Conservation (phyloP, 257 asterid species). For the Hygrophila difformis region DNA sequence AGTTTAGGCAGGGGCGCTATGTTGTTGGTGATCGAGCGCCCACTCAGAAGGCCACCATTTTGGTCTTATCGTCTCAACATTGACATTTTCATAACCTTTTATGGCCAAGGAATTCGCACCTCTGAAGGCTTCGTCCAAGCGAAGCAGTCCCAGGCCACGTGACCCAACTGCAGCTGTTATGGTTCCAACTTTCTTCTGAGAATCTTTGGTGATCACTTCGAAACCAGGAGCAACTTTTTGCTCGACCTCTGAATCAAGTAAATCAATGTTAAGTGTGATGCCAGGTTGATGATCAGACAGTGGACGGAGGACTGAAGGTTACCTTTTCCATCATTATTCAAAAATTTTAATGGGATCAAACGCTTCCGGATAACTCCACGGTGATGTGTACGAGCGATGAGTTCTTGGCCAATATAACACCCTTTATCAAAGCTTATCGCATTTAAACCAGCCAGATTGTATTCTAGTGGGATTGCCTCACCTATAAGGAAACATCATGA, state of each 20-base stretch:
- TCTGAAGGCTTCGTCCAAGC: constrained; percentile 57
- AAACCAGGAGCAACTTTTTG: constrained; percentile 58
- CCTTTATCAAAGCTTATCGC: constrained; percentile 94
- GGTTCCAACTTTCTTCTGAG: constrained; percentile 54
- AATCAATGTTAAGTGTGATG: background rate
- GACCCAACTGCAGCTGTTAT: constrained; percentile 71
- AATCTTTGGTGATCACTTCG: constrained; percentile 38
- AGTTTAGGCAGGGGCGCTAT: constrained; percentile 32
- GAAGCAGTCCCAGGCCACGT: constrained; percentile 61
- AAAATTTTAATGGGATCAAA: constrained; percentile 59
- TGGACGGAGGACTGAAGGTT: constrained; percentile 9
- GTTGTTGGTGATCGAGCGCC: constrained; percentile 28
- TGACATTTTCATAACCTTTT: constrained; percentile 48
- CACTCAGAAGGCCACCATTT: constrained; percentile 96
- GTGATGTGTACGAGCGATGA: constrained; percentile 83
- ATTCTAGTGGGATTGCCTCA: constrained; percentile 84
- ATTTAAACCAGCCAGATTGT: constrained; percentile 72
- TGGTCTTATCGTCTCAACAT: constrained; percentile 48
- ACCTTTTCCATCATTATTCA: constrained; percentile 49
- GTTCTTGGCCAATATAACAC: constrained; percentile 91
- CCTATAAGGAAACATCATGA: constrained; percentile 30
- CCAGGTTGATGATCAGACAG: background rate
- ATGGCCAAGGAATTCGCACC: constrained; percentile 31
- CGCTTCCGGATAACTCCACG: constrained; percentile 85
- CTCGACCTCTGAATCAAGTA: constrained; percentile 33